These are phyloP conservation scores for Cnidoscolus chayamansa DNA, from an alignment of 441 rosid species.

Conservation along the genomic window DNA sequence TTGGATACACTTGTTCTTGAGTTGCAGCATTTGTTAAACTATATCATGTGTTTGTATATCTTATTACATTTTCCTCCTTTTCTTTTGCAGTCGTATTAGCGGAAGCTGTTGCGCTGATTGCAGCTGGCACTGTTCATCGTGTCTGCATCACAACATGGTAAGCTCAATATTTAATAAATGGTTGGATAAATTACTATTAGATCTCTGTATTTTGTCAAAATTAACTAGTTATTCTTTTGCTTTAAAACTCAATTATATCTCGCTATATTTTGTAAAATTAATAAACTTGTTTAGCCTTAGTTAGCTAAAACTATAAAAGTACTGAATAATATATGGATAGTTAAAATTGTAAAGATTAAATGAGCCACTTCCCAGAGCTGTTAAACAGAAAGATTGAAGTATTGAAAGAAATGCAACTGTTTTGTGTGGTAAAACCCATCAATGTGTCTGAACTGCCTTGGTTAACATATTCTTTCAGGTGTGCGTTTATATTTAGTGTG, in stretches of 20 bases:
- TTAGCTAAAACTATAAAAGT: no score
- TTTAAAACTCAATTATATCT: no score
- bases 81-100: conserved; percentile 61
- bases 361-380: background rate
- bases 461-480: background rate
- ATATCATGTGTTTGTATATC: background rate
- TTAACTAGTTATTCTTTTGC: no score
- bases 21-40: conserved; percentile 9
- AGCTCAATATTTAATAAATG: conserved; percentile 17
- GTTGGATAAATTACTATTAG: background rate
- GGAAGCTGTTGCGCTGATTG: conserved; percentile 65
- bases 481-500: background rate
- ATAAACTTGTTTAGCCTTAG: no score
- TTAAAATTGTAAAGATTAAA: no score
- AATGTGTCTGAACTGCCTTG: background rate
- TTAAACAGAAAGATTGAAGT: background rate
- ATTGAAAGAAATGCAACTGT: background rate
- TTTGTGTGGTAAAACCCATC: background rate
- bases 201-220: no score
- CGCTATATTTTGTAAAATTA: no score
- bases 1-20: background rate
- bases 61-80: background rate
- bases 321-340: no score
- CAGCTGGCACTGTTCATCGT: conserved; percentile 77
- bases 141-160: conserved; percentile 92